phyloP scores from a whole-genome alignment of 306 rosid species.

The Heteromeles arbutifolia region DNA sequence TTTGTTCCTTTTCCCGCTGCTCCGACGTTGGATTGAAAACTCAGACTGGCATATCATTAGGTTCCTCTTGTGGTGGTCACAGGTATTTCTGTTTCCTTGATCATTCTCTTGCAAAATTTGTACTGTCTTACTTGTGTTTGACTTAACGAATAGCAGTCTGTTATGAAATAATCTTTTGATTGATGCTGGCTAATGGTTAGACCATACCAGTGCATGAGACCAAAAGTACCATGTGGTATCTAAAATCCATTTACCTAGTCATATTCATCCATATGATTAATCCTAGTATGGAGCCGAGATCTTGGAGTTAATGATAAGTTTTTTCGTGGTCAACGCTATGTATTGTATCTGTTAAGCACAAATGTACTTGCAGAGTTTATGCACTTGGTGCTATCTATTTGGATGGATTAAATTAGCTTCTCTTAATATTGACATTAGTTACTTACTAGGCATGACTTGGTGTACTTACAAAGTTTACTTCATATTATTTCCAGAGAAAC shows the following conservation, averaged over 20 bases:
- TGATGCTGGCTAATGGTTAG: conserved; percentile 4
- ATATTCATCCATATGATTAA: not conserved
- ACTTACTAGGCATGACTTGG: too few species aligned
- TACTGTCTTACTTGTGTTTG: not conserved
- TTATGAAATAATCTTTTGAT: not conserved
- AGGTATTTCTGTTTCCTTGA: conserved; percentile 41
- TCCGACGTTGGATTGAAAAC: conserved; percentile 98
- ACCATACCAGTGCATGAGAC: not conserved
- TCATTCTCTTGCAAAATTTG: not conserved
- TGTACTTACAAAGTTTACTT: too few species aligned
- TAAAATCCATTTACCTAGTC: not conserved
- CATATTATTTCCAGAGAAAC: too few species aligned
- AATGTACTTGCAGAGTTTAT: not conserved
- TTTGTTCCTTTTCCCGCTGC: conserved; percentile 85
- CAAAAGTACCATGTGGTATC: conserved; percentile 4
- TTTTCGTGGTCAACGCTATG: not conserved
- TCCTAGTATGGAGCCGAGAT: not conserved
- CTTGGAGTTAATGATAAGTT: not conserved
- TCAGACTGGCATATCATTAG: conserved; percentile 91
- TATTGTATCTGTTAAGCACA: not conserved
- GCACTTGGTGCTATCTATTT: not conserved
- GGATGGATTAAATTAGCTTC: not conserved
- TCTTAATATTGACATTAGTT: not conserved
- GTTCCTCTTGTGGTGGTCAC: conserved; percentile 96
- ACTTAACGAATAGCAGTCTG: not conserved